phyloP scores from a whole-genome alignment of 768 basidiomycete genomes.

The Hygrocybe coccinea region DNA sequence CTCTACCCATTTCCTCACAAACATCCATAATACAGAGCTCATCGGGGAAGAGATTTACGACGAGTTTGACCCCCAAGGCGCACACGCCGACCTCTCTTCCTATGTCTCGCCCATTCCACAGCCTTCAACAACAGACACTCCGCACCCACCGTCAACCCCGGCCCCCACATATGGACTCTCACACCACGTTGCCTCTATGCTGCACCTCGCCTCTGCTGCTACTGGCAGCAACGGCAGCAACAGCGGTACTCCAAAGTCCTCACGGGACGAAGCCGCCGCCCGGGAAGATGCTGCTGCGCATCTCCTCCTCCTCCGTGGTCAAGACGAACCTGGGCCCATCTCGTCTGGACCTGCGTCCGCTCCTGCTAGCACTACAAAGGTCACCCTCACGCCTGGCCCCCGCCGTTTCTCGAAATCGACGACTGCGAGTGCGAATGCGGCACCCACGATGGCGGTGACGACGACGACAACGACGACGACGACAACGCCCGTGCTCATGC shows the following conservation, averaged over 20 bases:
- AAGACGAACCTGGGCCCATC: background rate
- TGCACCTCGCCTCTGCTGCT: background rate
- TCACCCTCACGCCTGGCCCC: background rate
- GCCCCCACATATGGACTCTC: background rate
- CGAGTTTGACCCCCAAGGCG: conserved; percentile 79
- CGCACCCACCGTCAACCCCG: background rate
- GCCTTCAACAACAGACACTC: background rate
- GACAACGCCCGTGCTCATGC: conserved; percentile 31
- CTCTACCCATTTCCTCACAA: background rate
- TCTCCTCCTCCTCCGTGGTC: background rate
- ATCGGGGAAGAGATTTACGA: conserved; percentile 93
- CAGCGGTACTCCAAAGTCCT: background rate
- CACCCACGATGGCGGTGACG: conserved; percentile 12
- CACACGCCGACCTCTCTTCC: conserved; percentile 38
- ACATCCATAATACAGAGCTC: conserved; percentile 49
- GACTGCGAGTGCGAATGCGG: background rate
- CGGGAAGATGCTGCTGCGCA: background rate
- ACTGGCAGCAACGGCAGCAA: background rate
- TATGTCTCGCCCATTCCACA: background rate
- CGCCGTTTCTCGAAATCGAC: background rate
- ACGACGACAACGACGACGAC: conserved; percentile 13
- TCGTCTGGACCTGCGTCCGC: background rate
- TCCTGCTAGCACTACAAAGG: background rate
- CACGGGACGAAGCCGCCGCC: background rate
- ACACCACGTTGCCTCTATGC: background rate